Percentiles rank a stretch among this genome's conserved stretches.
Evolutionary conservation across 345 rosid genomes (phyloP).

Genomic region (Capsella bursapastoris): DNA sequence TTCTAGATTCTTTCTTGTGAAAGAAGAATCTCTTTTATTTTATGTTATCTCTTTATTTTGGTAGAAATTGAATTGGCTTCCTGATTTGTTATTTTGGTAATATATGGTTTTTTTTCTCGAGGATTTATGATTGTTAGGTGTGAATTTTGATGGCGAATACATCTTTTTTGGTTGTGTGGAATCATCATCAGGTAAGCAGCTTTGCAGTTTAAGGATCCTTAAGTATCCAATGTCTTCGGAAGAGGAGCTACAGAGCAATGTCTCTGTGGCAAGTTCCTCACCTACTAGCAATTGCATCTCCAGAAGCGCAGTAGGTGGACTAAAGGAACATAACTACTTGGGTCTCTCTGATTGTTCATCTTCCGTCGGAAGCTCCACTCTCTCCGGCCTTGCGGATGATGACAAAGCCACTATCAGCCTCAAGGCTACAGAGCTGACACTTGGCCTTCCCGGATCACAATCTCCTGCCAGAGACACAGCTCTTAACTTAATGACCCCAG

Average conservation of each 20-base stretch:
- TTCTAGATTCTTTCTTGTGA: not conserved
- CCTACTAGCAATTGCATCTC: constrained; percentile 39
- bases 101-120: not conserved
- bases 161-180: not conserved
- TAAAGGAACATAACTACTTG: constrained; percentile 78
- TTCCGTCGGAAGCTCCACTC: constrained; percentile 75
- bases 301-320: constrained; percentile 29
- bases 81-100: not conserved
- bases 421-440: constrained; percentile 85
- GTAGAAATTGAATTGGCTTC: not conserved
- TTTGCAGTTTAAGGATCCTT: constrained; percentile 26
- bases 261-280: constrained; percentile 57
- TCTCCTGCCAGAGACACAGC: constrained; percentile 66
- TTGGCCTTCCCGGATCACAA: constrained; percentile 89
- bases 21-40: too few species aligned
- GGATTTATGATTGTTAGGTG: not conserved
- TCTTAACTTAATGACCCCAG: constrained; percentile 52
- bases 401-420: constrained; percentile 64
- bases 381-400: constrained; percentile 52
- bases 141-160: constrained; percentile 2
- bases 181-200: not conserved
- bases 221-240: constrained; percentile 66
- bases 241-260: constrained; percentile 58
- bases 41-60: not conserved
- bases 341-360: constrained; percentile 89